Evolutionary conservation across 2,329 filamentous ascomycete species (phyloP).

Genomic region (Daldinia sp.): DNA sequence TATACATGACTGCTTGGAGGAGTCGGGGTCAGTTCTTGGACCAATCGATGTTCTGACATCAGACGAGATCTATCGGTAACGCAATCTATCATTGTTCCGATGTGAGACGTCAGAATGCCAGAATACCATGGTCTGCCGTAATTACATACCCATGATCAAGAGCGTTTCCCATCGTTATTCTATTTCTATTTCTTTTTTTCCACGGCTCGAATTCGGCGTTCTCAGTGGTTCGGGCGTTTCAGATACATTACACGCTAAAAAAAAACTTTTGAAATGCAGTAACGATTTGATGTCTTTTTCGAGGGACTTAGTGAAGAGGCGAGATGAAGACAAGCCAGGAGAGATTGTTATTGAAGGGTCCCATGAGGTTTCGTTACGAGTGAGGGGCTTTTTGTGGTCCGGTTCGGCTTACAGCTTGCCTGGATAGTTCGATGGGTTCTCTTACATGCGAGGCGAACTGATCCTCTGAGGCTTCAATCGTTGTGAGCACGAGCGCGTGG

Average conservation of each 20-base stretch:
- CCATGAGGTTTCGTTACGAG: slow-evolving; percentile 1
- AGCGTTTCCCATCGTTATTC: slow-evolving; percentile 22
- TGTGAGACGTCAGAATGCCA: slow-evolving; percentile 10
- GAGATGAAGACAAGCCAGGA: slow-evolving; percentile 27
- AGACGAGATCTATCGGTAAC: background rate
- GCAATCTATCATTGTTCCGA: slow-evolving; percentile 13
- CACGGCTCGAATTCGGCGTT: slow-evolving; percentile 41
- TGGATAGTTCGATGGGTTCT: slow-evolving; percentile 25
- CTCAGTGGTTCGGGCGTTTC: slow-evolving; percentile 31
- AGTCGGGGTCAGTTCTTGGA: background rate
- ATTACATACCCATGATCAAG: slow-evolving; percentile 11
- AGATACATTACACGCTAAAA: slow-evolving; percentile 37
- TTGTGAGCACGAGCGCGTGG: slow-evolving; percentile 34
- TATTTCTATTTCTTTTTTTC: slow-evolving; percentile 20
- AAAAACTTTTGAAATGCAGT: slow-evolving; percentile 47
- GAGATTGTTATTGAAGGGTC: background rate
- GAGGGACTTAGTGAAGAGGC: slow-evolving; percentile 28
- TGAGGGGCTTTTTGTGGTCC: slow-evolving; percentile 30
- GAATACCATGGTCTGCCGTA: slow-evolving; percentile 21
- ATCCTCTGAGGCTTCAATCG: slow-evolving; percentile 18
- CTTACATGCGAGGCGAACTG: background rate
- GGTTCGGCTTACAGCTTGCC: slow-evolving; percentile 23
- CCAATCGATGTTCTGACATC: background rate
- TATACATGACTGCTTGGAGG: slow-evolving; percentile 13
- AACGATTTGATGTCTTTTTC: slow-evolving; percentile 49